These are phyloP conservation scores for Myotisia sp. DNA, from an alignment of 2,329 filamentous ascomycete genomes.

Conservation along the genomic window DNA sequence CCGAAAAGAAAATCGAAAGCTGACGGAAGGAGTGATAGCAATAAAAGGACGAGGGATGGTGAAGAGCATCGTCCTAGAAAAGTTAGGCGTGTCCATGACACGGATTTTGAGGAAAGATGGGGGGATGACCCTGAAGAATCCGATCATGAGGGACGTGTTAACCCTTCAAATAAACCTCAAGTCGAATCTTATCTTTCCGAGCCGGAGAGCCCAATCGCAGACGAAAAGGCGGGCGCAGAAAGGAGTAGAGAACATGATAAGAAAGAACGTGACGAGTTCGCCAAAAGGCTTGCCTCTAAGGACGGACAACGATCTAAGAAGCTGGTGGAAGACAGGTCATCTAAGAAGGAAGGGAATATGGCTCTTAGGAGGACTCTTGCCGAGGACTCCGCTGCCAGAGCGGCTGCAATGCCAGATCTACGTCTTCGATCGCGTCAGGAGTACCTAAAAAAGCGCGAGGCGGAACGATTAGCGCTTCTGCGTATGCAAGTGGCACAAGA, in stretches of 20 bases:
- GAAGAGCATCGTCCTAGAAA: conserved; percentile 35
- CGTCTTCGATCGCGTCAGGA: conserved; percentile 75
- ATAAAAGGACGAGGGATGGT: conserved; percentile 21
- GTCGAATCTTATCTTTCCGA: conserved; percentile 35
- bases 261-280: conserved; percentile 64
- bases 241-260: conserved; percentile 50
- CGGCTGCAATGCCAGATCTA: conserved; percentile 63
- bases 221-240: conserved; percentile 47
- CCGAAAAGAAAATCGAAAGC: conserved; percentile 8
- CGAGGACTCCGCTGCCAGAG: conserved; percentile 52
- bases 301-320: conserved; percentile 59
- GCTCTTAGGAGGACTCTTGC: conserved; percentile 49
- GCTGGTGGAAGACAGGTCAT: conserved; percentile 45
- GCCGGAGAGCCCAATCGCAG: too few species aligned
- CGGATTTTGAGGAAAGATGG: conserved; percentile 64
- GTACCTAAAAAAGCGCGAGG: conserved; percentile 84
- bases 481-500: conserved; percentile 85
- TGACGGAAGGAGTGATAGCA: conserved; percentile 25
- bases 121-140: conserved; percentile 63
- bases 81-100: conserved; percentile 35
- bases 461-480: conserved; percentile 71
- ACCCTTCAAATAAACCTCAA: conserved; percentile 23
- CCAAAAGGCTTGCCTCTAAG: conserved; percentile 58
- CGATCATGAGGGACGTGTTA: too few species aligned
- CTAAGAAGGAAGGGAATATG: conserved; percentile 42